phyloP scores from a whole-genome alignment of 306 rosid genomes.

The Fragaria iinumae region DNA sequence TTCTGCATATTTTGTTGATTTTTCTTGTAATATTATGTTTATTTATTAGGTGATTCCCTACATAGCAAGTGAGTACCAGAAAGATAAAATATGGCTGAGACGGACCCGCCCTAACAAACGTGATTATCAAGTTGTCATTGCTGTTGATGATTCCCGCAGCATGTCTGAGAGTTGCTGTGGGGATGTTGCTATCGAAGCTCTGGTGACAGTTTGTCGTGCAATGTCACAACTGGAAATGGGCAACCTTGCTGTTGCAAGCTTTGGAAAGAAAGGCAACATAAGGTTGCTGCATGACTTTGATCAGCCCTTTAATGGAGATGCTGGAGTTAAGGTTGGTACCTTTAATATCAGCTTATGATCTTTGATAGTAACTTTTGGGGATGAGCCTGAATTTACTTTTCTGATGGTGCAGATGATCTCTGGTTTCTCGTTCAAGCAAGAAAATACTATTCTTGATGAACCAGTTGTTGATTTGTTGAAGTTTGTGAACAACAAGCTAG shows the following conservation, averaged over 20 bases:
- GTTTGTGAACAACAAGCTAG: conserved; percentile 63
- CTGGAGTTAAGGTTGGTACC: conserved; percentile 66
- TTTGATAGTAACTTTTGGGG: not conserved
- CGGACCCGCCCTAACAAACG: conserved; percentile 92
- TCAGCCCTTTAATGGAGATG: conserved; percentile 71
- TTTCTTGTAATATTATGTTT: not conserved
- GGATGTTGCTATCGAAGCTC: conserved; percentile 71
- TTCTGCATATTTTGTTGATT: not conserved
- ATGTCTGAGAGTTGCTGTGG: conserved; percentile 85
- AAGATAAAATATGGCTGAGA: conserved; percentile 92
- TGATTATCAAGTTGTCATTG: conserved; percentile 91
- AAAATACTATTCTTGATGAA: conserved; percentile 69
- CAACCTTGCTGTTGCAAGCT: conserved; percentile 82
- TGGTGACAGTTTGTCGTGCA: conserved; percentile 92
- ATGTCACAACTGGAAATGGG: conserved; percentile 87
- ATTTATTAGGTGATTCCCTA: conserved; percentile 64
- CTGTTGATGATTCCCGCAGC: conserved; percentile 90
- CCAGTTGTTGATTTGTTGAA: conserved; percentile 82
- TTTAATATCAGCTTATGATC: not conserved
- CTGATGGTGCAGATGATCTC: conserved; percentile 66
- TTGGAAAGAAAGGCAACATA: conserved; percentile 84
- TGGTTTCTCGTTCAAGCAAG: conserved; percentile 79
- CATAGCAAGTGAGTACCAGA: conserved; percentile 76
- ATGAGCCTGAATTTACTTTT: not conserved
- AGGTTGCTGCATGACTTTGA: conserved; percentile 81